Evolutionary conservation across 352 stramenopile genomes (phyloP).

Genomic region (Globisporangium carolinianum): DNA sequence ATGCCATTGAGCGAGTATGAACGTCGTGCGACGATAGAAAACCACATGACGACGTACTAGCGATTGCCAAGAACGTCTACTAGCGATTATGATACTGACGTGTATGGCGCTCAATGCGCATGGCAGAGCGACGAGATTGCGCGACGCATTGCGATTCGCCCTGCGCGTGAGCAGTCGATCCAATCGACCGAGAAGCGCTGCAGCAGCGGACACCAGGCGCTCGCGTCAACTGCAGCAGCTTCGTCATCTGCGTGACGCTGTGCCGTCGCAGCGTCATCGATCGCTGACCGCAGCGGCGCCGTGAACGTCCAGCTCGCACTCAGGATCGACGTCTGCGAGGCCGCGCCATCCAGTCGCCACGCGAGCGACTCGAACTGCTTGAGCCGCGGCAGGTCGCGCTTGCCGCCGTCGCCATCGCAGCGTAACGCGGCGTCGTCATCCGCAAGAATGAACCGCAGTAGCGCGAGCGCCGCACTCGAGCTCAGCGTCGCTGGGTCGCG

Average conservation of each 20-base stretch:
- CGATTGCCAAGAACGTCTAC: no score
- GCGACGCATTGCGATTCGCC: constrained; percentile 3
- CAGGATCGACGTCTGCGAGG: background rate
- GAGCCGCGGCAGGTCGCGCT: no score
- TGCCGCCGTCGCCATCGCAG: background rate
- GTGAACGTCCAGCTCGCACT: constrained; percentile 4
- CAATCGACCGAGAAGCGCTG: constrained; percentile 2
- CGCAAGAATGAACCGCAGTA: constrained; percentile 6
- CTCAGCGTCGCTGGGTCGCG: background rate
- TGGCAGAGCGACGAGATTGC: background rate
- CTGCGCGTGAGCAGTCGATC: constrained; percentile 8
- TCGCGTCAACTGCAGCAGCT: background rate
- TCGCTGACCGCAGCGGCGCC: background rate
- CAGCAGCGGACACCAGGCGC: background rate
- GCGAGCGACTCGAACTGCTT: background rate
- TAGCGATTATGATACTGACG: no score
- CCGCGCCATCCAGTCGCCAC: background rate
- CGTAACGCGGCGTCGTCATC: background rate
- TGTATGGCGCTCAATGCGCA: no score
- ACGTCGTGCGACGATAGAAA: no score
- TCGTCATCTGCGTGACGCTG: background rate
- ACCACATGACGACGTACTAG: no score
- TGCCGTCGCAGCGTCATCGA: background rate
- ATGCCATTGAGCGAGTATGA: no score
- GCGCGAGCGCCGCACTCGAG: background rate